Conservation (phyloP, 805 yeast genomes). For the Scheffersomyces coipomensis region DNA sequence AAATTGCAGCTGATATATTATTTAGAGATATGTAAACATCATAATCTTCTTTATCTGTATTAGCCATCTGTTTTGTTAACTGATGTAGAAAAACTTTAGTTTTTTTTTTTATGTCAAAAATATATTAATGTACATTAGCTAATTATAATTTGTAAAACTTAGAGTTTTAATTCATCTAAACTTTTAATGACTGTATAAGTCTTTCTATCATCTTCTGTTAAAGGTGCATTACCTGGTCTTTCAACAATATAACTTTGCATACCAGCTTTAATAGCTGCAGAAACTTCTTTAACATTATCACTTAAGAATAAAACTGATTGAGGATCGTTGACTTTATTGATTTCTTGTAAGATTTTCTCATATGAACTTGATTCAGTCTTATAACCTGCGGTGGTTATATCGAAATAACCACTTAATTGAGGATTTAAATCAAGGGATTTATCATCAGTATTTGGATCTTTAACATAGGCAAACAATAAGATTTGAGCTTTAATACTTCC, state of each 20-base stretch:
- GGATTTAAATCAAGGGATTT: conserved; percentile 49
- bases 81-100: too few species aligned
- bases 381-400: conserved; percentile 79
- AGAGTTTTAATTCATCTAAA: conserved; percentile 10
- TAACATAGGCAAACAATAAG: conserved; percentile 66
- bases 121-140: not conserved
- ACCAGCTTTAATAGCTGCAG: conserved; percentile 71
- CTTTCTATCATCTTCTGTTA: conserved; percentile 33
- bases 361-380: conserved; percentile 64
- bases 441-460: conserved; percentile 24
- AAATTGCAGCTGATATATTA: conserved; percentile 89
- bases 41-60: not conserved
- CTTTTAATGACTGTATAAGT: conserved; percentile 19
- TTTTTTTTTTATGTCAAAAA: too few species aligned
- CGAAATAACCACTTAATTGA: conserved; percentile 68
- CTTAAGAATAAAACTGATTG: conserved; percentile 61
- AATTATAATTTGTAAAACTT: not conserved
- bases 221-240: conserved; percentile 72
- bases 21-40: conserved; percentile 52
- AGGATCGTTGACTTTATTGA: conserved; percentile 30
- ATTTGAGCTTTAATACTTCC: conserved; percentile 89
- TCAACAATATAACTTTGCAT: conserved; percentile 56
- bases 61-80: not conserved
- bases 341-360: conserved; percentile 45
- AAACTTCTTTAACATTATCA: conserved; percentile 76